A percentile compares a stretch with the other conserved stretches of the same genome.
Evolutionary conservation across 2,329 filamentous ascomycete genomes (phyloP).

Genomic region (Dactylellina sp.): DNA sequence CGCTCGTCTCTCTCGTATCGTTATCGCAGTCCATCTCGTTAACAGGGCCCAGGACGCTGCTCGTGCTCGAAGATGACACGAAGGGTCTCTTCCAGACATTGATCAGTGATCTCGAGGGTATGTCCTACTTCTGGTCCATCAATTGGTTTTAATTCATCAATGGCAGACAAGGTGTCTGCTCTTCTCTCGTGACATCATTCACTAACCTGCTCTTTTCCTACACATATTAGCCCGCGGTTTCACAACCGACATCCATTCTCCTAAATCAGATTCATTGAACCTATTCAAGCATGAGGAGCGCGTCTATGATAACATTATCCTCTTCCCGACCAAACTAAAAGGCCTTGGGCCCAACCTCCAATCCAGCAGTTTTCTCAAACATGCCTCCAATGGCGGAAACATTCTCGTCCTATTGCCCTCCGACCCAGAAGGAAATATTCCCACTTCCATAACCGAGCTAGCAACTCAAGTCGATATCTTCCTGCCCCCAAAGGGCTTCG

Average conservation of each 20-base stretch:
- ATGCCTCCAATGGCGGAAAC: conserved; percentile 91
- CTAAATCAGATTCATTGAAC: conserved; percentile 79
- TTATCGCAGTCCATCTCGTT: conserved; percentile 58
- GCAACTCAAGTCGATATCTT: conserved; percentile 73
- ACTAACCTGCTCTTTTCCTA: conserved; percentile 22
- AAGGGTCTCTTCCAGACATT: conserved; percentile 87
- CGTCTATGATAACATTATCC: conserved; percentile 88
- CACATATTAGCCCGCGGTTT: conserved; percentile 78
- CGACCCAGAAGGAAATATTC: conserved; percentile 67
- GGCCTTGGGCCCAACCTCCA: conserved; percentile 90
- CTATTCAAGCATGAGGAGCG: conserved; percentile 89
- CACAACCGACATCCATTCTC: conserved; percentile 81
- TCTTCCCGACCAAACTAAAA: conserved; percentile 91
- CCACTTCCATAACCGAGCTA: conserved; percentile 62
- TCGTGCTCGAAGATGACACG: conserved; percentile 86
- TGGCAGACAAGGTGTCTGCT: conserved; percentile 43
- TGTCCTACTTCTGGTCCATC: conserved; percentile 31
- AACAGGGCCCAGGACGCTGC: conserved; percentile 81
- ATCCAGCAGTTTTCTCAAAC: conserved; percentile 86
- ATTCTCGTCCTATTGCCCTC: conserved; percentile 86
- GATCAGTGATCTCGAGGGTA: conserved; percentile 77
- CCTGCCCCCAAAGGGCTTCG: conserved; percentile 85
- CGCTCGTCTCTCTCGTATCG: conserved; percentile 56
- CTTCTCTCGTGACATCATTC: conserved; percentile 36
- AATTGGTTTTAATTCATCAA: conserved; percentile 58